Conservation (phyloP, 768 basidiomycete species). For the Mycena capillaripes region DNA sequence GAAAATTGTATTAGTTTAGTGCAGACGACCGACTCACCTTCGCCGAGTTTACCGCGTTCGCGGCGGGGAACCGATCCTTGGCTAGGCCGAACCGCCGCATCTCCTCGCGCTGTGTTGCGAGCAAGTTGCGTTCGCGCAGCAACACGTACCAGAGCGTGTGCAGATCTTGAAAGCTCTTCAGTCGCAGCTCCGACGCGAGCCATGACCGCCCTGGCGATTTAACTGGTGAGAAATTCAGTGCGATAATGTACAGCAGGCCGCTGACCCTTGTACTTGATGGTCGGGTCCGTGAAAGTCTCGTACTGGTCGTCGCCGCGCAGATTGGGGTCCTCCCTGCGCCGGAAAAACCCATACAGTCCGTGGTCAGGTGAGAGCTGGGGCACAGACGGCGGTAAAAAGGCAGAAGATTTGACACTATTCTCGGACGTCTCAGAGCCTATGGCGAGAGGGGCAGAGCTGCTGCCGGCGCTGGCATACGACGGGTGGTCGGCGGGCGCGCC, state of each 20-base stretch:
- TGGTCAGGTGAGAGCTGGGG: constrained; percentile 62
- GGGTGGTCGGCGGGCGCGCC: constrained; percentile 10
- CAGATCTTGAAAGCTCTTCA: constrained; percentile 93
- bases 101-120: constrained; percentile 91
- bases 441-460: constrained; percentile 2
- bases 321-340: constrained; percentile 63
- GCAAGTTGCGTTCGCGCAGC: constrained; percentile 88
- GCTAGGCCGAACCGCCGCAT: constrained; percentile 70
- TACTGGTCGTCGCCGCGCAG: constrained; percentile 63
- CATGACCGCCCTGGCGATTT: constrained; percentile 81
- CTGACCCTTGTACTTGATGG: constrained; percentile 8
- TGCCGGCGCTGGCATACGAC: background rate
- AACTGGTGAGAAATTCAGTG: constrained; percentile 45
- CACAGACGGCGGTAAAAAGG: constrained; percentile 18
- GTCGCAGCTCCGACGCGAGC: constrained; percentile 87
- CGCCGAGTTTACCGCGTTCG: constrained; percentile 50
- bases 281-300: constrained; percentile 53
- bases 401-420: background rate
- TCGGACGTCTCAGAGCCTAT: constrained; percentile 9
- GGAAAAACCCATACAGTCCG: constrained; percentile 85
- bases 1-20: constrained; percentile 17
- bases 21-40: constrained; percentile 53
- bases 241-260: background rate
- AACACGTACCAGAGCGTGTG: constrained; percentile 97
- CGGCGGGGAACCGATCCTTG: background rate